Evolutionary conservation across 495 filamentous ascomycete genomes (phyloP).

Genomic region (Trichoderma erinaceum): DNA sequence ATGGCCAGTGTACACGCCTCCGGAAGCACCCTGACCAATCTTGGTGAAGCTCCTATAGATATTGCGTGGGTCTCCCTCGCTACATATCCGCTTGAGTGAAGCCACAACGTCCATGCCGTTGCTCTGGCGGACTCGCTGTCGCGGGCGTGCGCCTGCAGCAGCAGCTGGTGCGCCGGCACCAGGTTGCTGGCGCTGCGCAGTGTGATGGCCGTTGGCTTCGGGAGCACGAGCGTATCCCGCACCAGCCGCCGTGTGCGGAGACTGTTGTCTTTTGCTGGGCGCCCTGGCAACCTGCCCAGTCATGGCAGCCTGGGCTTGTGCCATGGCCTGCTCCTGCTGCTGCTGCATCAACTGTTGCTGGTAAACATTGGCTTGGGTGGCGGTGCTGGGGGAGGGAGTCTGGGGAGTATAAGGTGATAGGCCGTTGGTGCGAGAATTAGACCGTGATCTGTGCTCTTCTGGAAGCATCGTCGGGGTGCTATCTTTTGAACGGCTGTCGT

Average conservation of each 20-base stretch:
- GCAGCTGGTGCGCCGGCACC: slow-evolving; percentile 2
- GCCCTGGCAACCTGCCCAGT: slow-evolving; percentile 52
- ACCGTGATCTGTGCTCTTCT: slow-evolving; percentile 49
- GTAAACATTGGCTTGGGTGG: slow-evolving; percentile 44
- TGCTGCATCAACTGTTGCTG: slow-evolving; percentile 66
- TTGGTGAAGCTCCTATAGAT: slow-evolving; percentile 85
- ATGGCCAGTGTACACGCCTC: slow-evolving; percentile 90
- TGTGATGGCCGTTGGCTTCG: slow-evolving; percentile 43
- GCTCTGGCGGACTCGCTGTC: slow-evolving; percentile 69
- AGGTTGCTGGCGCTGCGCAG: slow-evolving; percentile 24
- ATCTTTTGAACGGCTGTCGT: slow-evolving; percentile 48
- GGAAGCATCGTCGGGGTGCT: slow-evolving; percentile 45
- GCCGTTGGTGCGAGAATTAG: slow-evolving; percentile 48
- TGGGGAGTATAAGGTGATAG: slow-evolving; percentile 34
- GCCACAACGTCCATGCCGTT: slow-evolving; percentile 73
- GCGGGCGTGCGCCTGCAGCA: slow-evolving; percentile 53
- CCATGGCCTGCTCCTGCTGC: slow-evolving; percentile 69
- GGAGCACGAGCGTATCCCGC: slow-evolving; percentile 29
- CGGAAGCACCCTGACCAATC: slow-evolving; percentile 95
- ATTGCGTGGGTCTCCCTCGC: slow-evolving; percentile 76
- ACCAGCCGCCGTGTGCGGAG: slow-evolving; percentile 34
- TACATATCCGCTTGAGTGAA: slow-evolving; percentile 80
- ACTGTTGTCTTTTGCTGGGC: slow-evolving; percentile 53
- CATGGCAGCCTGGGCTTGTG: slow-evolving; percentile 60
- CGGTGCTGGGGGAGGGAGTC: slow-evolving; percentile 27